Evolutionary conservation across 73 alveolate species (phyloP).

Genomic region (Paramecium primaurelia): DNA sequence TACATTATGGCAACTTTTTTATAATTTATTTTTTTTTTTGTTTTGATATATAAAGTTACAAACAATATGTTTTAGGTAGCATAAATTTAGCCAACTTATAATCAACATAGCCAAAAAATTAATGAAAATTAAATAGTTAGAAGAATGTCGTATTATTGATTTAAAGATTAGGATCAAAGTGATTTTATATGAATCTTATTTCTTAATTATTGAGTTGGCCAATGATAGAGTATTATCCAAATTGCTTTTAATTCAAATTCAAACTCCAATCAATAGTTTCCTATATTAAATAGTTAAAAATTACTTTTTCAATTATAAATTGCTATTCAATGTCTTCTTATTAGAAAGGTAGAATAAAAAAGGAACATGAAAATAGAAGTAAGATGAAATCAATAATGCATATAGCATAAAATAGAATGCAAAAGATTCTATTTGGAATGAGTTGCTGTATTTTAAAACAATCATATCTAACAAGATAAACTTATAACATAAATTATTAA

Average conservation of each 20-base stretch:
- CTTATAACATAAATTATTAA: slow-evolving; percentile 4
- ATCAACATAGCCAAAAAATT: background rate
- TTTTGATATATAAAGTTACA: background rate
- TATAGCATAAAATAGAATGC: background rate
- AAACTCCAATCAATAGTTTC: background rate
- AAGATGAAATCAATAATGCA: background rate
- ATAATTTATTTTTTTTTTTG: background rate
- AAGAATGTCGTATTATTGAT: background rate
- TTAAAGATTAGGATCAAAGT: background rate
- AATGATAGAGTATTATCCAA: background rate
- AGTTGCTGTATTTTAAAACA: background rate
- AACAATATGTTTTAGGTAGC: background rate
- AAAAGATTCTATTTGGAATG: background rate
- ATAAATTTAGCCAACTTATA: background rate
- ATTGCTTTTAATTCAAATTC: background rate
- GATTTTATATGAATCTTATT: background rate
- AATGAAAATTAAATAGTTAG: background rate
- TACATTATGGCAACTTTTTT: background rate
- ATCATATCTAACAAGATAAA: slow-evolving; percentile 19
- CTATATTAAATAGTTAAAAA: background rate
- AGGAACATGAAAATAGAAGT: background rate
- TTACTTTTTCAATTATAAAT: background rate
- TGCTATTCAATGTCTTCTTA: background rate
- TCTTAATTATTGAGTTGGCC: background rate
- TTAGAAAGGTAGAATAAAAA: background rate